Base-by-base conservation (phyloP, 352 stramenopile genomes). In the Phytophthora citricola region DNA sequence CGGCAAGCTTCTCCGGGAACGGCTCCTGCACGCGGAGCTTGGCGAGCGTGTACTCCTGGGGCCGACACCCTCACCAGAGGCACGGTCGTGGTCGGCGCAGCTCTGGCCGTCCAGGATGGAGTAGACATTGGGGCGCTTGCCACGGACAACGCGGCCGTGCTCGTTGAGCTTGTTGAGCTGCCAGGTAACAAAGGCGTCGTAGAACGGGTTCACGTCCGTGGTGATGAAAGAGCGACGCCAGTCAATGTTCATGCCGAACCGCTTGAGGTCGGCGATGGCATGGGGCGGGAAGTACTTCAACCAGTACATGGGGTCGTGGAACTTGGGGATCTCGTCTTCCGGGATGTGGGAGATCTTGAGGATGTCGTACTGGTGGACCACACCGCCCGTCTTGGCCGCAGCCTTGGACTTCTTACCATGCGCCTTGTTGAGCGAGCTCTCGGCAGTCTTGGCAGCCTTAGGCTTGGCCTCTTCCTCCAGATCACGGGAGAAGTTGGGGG, bases 201-300 rank as follows among this genome's bases (percentile, higher is more conserved):
- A 99, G 78, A 99, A 99, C 15, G 96, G 96, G 83, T 99, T 99
- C 31, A 98, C 92, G 41, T 98, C 90, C 34, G 98, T 99, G 15
- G 98, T 99, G 73, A 99, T 99, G 83, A 99, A 99, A 31, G 93
- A 97, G 27, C 98, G 90, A 60, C 98, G 83, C 97, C 97, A 99
- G 79, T 99, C 98, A 12, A 99, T 95, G 67, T 90, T 93, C 47
- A 95, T 87, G 41, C 98, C 98, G 69, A 99, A 99, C 55, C 87
- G 87, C 75, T 99, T 98, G 50, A 99, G 83, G 78, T 99, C 98
- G n/a, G 85, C 67, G 26, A 96, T 79, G 40, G 97, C 98, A 63
- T 99, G 90, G 14, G 98, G 98, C 17, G 98, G 97, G 81, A 99
- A 99, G 83, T 99, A 99, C 54, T 89, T 74, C 26, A 99, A 83